Base-by-base conservation (phyloP, 106 monocot species). In the Dendrobium catenatum region DNA sequence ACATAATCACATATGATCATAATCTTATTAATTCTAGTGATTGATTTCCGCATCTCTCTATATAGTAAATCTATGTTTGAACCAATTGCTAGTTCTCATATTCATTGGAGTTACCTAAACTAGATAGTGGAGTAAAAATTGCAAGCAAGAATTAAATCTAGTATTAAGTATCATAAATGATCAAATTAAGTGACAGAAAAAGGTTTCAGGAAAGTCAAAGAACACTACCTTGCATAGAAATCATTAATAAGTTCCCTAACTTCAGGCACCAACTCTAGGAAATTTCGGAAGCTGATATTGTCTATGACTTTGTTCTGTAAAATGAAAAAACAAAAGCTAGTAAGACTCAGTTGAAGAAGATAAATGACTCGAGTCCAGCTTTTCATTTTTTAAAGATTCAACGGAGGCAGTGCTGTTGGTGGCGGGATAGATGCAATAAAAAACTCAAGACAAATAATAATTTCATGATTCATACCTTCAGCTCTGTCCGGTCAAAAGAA, bases 241-340 rank as follows among this genome's bases (percentile, higher is more conserved):
- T 92, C 92, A 81, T 98, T 86, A 79, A 98, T 88, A 79, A 98
- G 94, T 81, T 98, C 97, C 73, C 97, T 88, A 37, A 98, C 90
- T 94, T 98, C 97, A 78, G 97, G 97, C 40, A 93, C 91, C 79
- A 98, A 77, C 80, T 98, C 97, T 72, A 98, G 79, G 78, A 98
- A 94, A 82, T 98, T 98, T 29, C 97, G 86, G 84, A 94, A 98
- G 88, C 86, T 92, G 81, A 82, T 84, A 74, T 94, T 98, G 82
- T 98, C 97, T 55, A 98, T 94, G 68, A 98, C 91, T 83, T 94
- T 98, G 73, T 82, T 94, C 97, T 98, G 83, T 59, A 51, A 78
- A 42, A 85, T 43, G 1, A 37, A 22, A 75, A 47, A 20, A 55
- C 55, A 44, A 59, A 47, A 76, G 22, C n/a, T n/a, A 61, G 55